Evolutionary conservation across 805 yeast genomes (phyloP).

Genomic region (Suhomyces sp.): DNA sequence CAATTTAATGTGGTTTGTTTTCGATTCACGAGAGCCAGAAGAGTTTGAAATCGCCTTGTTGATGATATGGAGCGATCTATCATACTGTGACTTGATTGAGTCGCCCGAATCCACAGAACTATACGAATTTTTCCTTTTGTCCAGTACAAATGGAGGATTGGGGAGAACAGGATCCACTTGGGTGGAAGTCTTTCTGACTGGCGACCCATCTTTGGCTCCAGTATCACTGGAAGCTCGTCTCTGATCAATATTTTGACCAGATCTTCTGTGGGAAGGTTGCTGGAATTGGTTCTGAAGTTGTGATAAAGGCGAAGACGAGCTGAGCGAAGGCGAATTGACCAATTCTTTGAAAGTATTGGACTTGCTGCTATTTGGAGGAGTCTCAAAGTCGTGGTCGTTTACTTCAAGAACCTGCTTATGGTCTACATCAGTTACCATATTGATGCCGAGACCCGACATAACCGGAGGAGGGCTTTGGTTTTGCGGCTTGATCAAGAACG

Average conservation of each 20-base stretch:
- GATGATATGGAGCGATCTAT: constrained; percentile 10
- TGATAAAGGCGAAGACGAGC: constrained; percentile 13
- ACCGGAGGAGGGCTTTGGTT: constrained; percentile 9
- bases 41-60: constrained; percentile 11
- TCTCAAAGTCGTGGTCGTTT: constrained; percentile 1
- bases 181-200: not conserved
- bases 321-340: constrained; percentile 10
- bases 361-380: constrained; percentile 8
- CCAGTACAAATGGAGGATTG: constrained; percentile 3
- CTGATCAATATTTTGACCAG: not conserved
- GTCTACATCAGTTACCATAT: constrained; percentile 16
- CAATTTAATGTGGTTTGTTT: not conserved
- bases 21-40: not conserved
- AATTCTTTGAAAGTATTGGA: constrained; percentile 13
- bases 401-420: constrained; percentile 7
- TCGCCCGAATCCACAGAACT: constrained; percentile 7
- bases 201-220: not conserved
- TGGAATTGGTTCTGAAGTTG: constrained; percentile 14
- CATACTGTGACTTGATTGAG: constrained; percentile 3
- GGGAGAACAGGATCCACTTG: constrained; percentile 1
- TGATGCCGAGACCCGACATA: constrained; percentile 35
- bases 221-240: not conserved
- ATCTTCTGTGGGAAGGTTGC: constrained; percentile 1
- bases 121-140: constrained; percentile 1
- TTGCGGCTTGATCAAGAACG: constrained; percentile 18